Evolutionary conservation across 352 stramenopile species (phyloP).

Genomic region (Aphanomyces astaci): DNA sequence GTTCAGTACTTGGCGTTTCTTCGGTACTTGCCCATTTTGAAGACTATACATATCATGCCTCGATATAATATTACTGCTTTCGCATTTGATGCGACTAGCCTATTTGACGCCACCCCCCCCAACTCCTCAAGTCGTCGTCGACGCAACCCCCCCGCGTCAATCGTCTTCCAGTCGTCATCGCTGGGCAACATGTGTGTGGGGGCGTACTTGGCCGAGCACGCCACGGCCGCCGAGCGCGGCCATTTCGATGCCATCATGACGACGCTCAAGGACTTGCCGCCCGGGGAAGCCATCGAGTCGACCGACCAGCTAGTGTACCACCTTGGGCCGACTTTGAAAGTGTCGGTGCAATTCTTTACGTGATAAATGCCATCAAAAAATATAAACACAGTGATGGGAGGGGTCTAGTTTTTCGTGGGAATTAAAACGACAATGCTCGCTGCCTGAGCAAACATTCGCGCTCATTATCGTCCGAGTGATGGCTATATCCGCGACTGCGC

Average conservation of each 20-base stretch:
- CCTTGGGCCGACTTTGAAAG: conserved; percentile 9
- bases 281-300: neutral
- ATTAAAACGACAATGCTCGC: conserved; percentile 15
- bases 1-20: neutral
- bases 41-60: no score
- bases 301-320: conserved; percentile 2
- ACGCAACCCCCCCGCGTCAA: no score
- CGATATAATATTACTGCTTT: no score
- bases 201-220: conserved; percentile 16
- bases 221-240: neutral
- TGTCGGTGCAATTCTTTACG: conserved; percentile 20
- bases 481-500: neutral
- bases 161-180: neutral
- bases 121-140: no score
- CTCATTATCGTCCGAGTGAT: neutral
- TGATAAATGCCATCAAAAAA: neutral
- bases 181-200: conserved; percentile 11
- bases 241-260: conserved; percentile 13
- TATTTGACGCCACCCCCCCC: neutral
- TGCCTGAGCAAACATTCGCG: neutral
- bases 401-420: no score
- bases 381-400: no score
- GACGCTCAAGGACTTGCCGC: neutral
- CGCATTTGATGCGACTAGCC: no score
- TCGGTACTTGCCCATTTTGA: neutral